Evolutionary conservation across 495 filamentous ascomycete genomes (phyloP).

Genomic region (Aspergillus homomorphus): DNA sequence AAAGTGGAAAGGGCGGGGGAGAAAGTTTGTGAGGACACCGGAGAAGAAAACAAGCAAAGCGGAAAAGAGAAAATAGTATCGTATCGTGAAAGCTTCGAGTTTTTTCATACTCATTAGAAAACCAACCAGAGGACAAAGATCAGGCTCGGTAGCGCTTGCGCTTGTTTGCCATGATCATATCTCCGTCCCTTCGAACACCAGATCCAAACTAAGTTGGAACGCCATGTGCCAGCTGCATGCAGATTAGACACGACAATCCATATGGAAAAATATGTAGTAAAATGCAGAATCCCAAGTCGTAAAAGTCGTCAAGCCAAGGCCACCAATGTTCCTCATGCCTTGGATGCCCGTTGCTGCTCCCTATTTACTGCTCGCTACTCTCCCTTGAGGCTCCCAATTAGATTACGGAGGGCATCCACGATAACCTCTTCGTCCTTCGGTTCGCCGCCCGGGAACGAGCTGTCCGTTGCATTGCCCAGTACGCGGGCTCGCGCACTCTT

Average conservation of each 20-base stretch:
- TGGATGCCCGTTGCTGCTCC: background rate
- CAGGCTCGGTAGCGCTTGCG: background rate
- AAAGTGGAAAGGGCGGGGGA: slow-evolving; percentile 12
- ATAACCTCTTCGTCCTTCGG: slow-evolving; percentile 48
- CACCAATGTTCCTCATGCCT: background rate
- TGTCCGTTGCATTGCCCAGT: slow-evolving; percentile 39
- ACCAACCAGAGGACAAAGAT: background rate
- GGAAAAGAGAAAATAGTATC: background rate
- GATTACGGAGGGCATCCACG: slow-evolving; percentile 39
- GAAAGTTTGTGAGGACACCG: slow-evolving; percentile 24
- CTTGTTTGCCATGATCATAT: background rate
- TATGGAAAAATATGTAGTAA: slow-evolving; percentile 5
- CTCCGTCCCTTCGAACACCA: slow-evolving; percentile 6
- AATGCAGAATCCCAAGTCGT: slow-evolving; percentile 23
- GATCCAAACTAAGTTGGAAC: slow-evolving; percentile 8
- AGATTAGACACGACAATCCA: background rate
- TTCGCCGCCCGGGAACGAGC: slow-evolving; percentile 48
- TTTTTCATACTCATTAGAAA: slow-evolving; percentile 20
- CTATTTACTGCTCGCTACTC: slow-evolving; percentile 19
- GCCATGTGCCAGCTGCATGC: slow-evolving; percentile 6
- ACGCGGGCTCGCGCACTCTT: slow-evolving; percentile 48
- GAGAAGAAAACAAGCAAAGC: slow-evolving; percentile 15
- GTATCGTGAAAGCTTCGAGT: background rate
- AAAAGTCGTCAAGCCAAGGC: slow-evolving; percentile 17
- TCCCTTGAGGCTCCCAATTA: slow-evolving; percentile 43